These are phyloP conservation scores for Metarhizium anisopliae DNA, from an alignment of 2,329 filamentous ascomycete genomes.

Conservation along the genomic window DNA sequence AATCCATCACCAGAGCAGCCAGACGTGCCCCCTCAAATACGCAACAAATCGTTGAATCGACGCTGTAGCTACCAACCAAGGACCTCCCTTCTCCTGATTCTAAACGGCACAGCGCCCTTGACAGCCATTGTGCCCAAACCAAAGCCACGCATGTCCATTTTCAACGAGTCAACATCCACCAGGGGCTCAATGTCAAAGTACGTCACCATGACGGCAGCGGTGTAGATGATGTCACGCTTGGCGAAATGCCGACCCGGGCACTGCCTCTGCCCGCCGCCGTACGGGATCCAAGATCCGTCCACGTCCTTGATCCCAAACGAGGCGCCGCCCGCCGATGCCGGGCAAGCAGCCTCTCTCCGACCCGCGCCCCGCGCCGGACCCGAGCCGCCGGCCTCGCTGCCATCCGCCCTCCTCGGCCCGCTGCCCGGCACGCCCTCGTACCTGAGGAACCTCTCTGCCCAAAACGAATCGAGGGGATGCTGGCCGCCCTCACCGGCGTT, in stretches of 20 bases:
- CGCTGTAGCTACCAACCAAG: not conserved
- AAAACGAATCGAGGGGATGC: not conserved
- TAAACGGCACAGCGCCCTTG: not conserved
- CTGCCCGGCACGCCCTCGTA: not conserved
- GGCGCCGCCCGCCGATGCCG: too few species aligned
- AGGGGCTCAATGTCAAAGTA: not conserved
- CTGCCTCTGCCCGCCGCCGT: constrained; percentile 1
- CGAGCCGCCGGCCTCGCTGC: not conserved
- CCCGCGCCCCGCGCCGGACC: not conserved
- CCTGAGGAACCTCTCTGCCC: not conserved
- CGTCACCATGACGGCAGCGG: not conserved
- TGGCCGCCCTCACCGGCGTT: not conserved
- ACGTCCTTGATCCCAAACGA: not conserved
- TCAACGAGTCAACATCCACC: not conserved
- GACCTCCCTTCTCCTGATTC: not conserved
- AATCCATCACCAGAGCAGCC: too few species aligned
- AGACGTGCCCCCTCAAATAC: not conserved
- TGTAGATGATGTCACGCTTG: not conserved
- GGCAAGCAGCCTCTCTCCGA: not conserved
- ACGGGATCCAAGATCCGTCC: constrained; percentile 1
- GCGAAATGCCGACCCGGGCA: constrained; percentile 4
- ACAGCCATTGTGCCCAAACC: not conserved
- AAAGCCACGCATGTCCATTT: not conserved
- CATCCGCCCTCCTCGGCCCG: not conserved
- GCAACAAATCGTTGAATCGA: not conserved